Percentiles rank a stretch among this genome's conserved stretches.
These are phyloP conservation scores for Sugiyamaella mastotermitis DNA, from an alignment of 805 yeast genomes.

Conservation along the genomic window DNA sequence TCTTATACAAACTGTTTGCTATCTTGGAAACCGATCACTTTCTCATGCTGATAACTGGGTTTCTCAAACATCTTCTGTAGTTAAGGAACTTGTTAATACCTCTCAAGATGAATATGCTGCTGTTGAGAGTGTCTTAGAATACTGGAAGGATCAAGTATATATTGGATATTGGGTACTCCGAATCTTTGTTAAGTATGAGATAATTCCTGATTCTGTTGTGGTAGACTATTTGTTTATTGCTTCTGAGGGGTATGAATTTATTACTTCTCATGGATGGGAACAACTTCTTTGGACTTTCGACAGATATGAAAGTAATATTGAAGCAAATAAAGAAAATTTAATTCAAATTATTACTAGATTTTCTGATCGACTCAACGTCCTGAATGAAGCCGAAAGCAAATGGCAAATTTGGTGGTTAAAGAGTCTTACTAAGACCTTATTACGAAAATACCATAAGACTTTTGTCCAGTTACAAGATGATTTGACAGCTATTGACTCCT, in stretches of 20 bases:
- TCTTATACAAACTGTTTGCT: slow-evolving; percentile 65
- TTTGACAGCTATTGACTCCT: too few relatives aligned
- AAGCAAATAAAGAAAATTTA: not conserved
- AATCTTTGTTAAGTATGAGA: slow-evolving; percentile 41
- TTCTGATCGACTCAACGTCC: not conserved
- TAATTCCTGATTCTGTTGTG: slow-evolving; percentile 19
- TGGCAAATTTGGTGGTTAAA: not conserved
- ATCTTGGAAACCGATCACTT: slow-evolving; percentile 82
- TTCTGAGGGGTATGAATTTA: not conserved
- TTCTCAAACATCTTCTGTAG: slow-evolving; percentile 33
- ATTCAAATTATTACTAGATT: not conserved
- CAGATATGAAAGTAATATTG: not conserved
- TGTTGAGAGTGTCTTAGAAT: slow-evolving; percentile 50
- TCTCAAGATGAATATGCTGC: slow-evolving; percentile 35
- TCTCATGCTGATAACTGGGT: slow-evolving; percentile 64
- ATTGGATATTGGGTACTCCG: slow-evolving; percentile 57
- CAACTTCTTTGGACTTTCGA: slow-evolving; percentile 8
- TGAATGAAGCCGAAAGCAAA: not conserved
- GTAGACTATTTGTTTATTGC: slow-evolving; percentile 1
- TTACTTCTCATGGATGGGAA: slow-evolving; percentile 11
- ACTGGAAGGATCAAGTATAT: slow-evolving; percentile 62
- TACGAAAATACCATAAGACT: not conserved
- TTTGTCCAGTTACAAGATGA: too few relatives aligned
- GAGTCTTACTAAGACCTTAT: not conserved
- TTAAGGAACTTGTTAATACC: slow-evolving; percentile 27